Evolutionary conservation across 2,329 filamentous ascomycete species (phyloP), one percentile per base, ranked within the genome.

Genomic region (Penicillium concentricum): DNA sequence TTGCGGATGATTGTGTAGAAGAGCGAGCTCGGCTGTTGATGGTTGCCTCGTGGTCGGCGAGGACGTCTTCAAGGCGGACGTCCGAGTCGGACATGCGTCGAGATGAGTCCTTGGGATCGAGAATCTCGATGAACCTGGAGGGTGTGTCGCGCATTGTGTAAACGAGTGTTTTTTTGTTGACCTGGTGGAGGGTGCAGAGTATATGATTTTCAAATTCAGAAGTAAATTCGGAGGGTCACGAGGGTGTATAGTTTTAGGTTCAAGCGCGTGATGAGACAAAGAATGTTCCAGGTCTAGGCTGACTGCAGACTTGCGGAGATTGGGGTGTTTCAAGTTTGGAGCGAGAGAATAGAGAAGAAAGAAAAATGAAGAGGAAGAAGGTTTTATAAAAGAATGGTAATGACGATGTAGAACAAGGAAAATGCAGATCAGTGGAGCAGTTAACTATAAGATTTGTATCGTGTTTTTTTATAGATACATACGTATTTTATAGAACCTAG

Each of bases 121-220:
- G 73, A 51, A 77, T 76, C 61, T 78, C 76, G 56, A 76, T 70
- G 61, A 78, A 78, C 59, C 71, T 76, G 59, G 75, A 77, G 18
- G 74, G 61, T 62, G 73, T 75, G 54, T 71, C 72, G 50, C 65
- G 67, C 68, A 72, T 68, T 54, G 56, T 60, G 54, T 37, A 24
- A 18, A 16, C 5, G 53, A 50, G 32, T 45, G 30, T 16, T 38
- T 24, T 30, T 13, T 10, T 30, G 24, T 13, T 18, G 42, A 48
- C 32, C 3, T n/a, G 37, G 30, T n/a, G 18, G 47, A 37, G 7
- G 26, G 8, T 22, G 15, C 10, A 16, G 20, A 16, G 39, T 44
- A 49, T 52, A 26, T 41, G 18, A 24, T 42, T 32, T 42, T 4
- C 5, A 28, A n/a, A 8, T 32, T 1, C 26, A 45, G 5, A 20